Conservation (phyloP, 2,329 filamentous ascomycete genomes). For the Colletotrichum sp. region DNA sequence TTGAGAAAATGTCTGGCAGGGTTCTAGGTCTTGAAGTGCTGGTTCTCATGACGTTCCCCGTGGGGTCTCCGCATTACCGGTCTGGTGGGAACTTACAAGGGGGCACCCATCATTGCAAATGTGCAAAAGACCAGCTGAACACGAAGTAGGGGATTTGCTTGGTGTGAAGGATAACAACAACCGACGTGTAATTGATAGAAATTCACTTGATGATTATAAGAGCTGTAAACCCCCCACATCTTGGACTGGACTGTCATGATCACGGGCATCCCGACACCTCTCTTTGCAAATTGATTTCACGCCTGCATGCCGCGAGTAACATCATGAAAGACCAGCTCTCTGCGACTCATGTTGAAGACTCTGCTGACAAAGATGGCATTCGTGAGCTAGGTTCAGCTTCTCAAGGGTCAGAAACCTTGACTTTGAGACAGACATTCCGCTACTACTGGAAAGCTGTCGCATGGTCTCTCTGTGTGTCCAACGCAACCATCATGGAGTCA, state of each 20-base stretch:
- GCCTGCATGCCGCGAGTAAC: background rate
- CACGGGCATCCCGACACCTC: background rate
- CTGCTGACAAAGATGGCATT: background rate
- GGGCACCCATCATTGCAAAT: background rate
- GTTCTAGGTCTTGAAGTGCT: background rate
- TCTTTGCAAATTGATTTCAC: background rate
- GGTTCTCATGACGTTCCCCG: background rate
- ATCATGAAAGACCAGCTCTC: background rate
- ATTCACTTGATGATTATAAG: background rate
- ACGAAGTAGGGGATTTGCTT: background rate
- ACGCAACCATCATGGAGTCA: slow-evolving; percentile 44
- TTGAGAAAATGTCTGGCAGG: background rate
- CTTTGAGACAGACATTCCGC: background rate
- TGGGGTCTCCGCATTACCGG: background rate
- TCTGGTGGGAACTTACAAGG: background rate
- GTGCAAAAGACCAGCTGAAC: background rate
- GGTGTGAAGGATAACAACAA: background rate
- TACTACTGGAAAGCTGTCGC: background rate
- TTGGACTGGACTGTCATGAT: background rate
- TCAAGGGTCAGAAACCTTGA: background rate
- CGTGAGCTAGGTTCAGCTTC: background rate
- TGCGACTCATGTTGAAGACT: background rate
- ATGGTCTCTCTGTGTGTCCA: slow-evolving; percentile 33
- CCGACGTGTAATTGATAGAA: background rate
- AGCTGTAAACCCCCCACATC: background rate